phyloP scores from a whole-genome alignment of 2,329 filamentous ascomycete species.

The Sporothrix mexicana region DNA sequence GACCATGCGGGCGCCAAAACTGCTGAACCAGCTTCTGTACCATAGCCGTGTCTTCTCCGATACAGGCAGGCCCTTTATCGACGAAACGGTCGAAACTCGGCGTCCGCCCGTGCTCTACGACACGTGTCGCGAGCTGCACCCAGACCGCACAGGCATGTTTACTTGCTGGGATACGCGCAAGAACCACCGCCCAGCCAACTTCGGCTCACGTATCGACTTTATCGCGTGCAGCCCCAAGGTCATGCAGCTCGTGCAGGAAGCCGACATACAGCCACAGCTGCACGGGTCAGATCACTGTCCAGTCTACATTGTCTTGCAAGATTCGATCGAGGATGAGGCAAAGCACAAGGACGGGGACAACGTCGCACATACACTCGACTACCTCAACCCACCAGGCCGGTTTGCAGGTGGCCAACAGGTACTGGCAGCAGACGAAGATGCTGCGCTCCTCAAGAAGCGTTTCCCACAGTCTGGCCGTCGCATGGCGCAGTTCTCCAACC shows the following conservation, averaged over 20 bases:
- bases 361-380: constrained; percentile 64
- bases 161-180: constrained; percentile 96
- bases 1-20: constrained; percentile 70
- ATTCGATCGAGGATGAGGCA: constrained; percentile 58
- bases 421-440: constrained; percentile 20
- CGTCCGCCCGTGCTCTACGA: constrained; percentile 74
- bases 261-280: constrained; percentile 87
- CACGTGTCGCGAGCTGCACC: constrained; percentile 80
- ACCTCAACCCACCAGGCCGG: constrained; percentile 77
- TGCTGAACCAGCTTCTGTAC: constrained; percentile 86
- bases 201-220: constrained; percentile 91
- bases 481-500: constrained; percentile 84
- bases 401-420: constrained; percentile 64
- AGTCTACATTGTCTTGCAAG: constrained; percentile 77
- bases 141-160: constrained; percentile 84
- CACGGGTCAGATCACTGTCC: constrained; percentile 97
- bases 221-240: constrained; percentile 81
- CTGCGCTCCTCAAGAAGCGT: constrained; percentile 48
- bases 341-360: constrained; percentile 45
- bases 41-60: constrained; percentile 66
- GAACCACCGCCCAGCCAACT: constrained; percentile 95
- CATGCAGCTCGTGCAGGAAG: constrained; percentile 70
- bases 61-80: constrained; percentile 67
- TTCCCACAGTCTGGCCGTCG: constrained; percentile 77
- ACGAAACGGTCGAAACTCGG: constrained; percentile 11